Base-by-base conservation (phyloP, 2,329 filamentous ascomycete genomes). In the Fusarium papillatum region DNA sequence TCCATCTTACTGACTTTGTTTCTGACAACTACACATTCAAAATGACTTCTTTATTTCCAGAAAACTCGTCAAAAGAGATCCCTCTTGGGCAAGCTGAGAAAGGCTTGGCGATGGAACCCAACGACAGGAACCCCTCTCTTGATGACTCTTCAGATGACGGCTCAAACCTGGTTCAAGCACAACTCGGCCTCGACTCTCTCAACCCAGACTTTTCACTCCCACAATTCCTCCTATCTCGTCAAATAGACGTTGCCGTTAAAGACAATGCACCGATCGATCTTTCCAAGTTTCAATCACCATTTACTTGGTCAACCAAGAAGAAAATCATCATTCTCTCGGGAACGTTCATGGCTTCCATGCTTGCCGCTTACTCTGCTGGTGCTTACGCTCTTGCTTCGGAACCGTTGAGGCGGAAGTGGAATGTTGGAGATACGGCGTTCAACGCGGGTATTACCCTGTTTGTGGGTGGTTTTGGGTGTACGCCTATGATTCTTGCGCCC, bases 401-500 rank as follows among this genome's bases (percentile, higher is more conserved):
- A 0, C 89, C 91, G 36, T 86, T 94, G 83, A 86, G 82, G 3
- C 78, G 83, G 5, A 84, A 89, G 80, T 94, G 92, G 91, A 77
- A 86, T 11, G 84, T 94, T 10, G 89, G 88, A 38, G 80, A 84
- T 24, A 88, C 91, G 8, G 90, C 90, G 4, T 89, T 89, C 61
- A 87, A 91, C 19, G 83, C 90, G 4, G 91, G 91, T 29, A 90
- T 94, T 57, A 93, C 92, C 0, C 83, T 88, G 0, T 94, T 93
- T 82, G 92, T 91, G 7, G 80, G 85, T 55, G 92, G 92, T 0
- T 95, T 95, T 76, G 92, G 86, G 2, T 82, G 93, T 59, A 90
- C 92, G 0, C 93, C 93, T 0, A 93, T 94, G 92, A 84, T 93
- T 5, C 85, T 94, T 1, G 93, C 93, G 0, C 92, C 93, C 0